phyloP scores from a whole-genome alignment of 495 filamentous ascomycete species.

The Neurospora tetraspora region DNA sequence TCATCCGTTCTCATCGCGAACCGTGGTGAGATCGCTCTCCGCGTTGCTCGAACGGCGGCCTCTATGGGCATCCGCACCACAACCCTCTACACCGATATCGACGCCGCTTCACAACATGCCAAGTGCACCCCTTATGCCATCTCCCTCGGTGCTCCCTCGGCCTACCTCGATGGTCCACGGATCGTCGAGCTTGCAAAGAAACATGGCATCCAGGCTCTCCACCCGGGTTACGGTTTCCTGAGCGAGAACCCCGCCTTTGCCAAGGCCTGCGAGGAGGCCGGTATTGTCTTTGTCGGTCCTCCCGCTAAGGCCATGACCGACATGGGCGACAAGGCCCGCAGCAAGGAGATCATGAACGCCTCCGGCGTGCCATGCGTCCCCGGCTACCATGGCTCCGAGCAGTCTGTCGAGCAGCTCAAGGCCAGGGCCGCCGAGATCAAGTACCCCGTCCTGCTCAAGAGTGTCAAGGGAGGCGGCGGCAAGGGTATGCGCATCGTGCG shows the following conservation, averaged over 20 bases:
- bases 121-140: conserved; percentile 70
- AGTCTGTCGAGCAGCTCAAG: conserved; percentile 62
- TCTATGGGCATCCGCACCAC: conserved; percentile 87
- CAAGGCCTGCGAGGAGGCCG: conserved; percentile 76
- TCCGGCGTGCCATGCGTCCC: conserved; percentile 94
- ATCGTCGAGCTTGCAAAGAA: conserved; percentile 82
- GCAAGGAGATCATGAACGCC: conserved; percentile 88
- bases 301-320: conserved; percentile 88
- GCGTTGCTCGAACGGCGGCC: conserved; percentile 78
- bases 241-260: conserved; percentile 94
- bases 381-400: conserved; percentile 85
- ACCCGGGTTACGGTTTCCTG: conserved; percentile 95
- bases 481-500: conserved; percentile 98
- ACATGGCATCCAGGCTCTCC: conserved; percentile 78
- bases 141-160: conserved; percentile 68
- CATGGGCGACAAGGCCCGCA: conserved; percentile 91
- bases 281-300: conserved; percentile 89
- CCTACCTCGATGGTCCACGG: conserved; percentile 84
- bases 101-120: conserved; percentile 81
- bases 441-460: conserved; percentile 93
- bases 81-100: conserved; percentile 89
- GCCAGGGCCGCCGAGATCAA: conserved; percentile 68
- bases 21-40: conserved; percentile 91
- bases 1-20: conserved; percentile 92
- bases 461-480: conserved; percentile 90